Evolutionary conservation across 139 green algal genomes (phyloP).

Genomic region (Chlamydomonas asymmetrica): DNA sequence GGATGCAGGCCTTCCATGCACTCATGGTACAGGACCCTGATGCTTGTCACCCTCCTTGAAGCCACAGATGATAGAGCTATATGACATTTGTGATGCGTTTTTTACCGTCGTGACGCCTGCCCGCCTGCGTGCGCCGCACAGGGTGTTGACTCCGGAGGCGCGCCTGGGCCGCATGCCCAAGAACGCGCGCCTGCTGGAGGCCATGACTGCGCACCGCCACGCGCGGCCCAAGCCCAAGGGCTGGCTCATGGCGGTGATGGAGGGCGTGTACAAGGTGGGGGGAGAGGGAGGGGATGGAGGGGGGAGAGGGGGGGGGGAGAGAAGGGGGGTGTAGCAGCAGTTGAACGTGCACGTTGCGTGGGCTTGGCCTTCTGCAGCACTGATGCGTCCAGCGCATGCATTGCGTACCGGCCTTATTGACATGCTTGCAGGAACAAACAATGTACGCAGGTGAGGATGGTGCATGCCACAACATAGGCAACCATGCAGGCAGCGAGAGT

Average conservation of each 20-base stretch:
- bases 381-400: too few species aligned
- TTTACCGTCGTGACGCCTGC: not conserved
- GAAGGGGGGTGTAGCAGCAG: not conserved
- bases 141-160: conserved; percentile 2
- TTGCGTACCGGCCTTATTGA: not conserved
- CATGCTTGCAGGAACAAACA: not conserved
- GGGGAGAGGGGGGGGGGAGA: too few species aligned
- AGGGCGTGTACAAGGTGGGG: conserved; percentile 56
- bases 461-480: too few species aligned
- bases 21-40: too few species aligned
- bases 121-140: not conserved
- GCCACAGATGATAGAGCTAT: too few species aligned
- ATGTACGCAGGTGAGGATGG: too few species aligned
- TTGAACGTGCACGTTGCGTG: too few species aligned
- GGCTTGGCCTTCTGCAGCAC: too few species aligned
- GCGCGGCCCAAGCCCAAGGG: conserved; percentile 50
- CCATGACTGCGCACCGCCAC: conserved; percentile 47
- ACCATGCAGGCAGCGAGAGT: too few species aligned
- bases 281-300: not conserved
- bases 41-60: too few species aligned
- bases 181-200: conserved; percentile 49
- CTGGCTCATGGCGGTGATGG: conserved; percentile 56
- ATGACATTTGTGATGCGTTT: too few species aligned
- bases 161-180: conserved; percentile 47
- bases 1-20: too few species aligned